Evolutionary conservation across 805 yeast genomes (phyloP).

Genomic region (Grigorovia yakushimaensis): DNA sequence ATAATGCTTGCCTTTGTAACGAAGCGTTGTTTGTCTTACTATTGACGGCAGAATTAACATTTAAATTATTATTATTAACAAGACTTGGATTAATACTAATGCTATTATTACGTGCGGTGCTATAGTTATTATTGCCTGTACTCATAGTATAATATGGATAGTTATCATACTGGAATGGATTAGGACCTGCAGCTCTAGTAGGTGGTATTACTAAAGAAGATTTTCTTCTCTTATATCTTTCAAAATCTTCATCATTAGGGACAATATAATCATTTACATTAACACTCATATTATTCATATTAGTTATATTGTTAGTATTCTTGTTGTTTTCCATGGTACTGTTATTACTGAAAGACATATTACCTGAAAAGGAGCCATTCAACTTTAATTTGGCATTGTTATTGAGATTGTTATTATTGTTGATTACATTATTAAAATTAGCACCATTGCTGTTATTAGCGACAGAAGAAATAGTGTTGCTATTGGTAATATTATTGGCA

Average conservation of each 20-base stretch:
- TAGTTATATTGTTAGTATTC: no score
- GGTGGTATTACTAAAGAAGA: conserved; percentile 34
- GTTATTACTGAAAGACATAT: no score
- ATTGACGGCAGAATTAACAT: conserved; percentile 4
- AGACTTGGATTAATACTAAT: not conserved
- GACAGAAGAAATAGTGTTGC: not conserved
- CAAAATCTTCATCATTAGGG: conserved; percentile 3
- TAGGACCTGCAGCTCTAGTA: conserved; percentile 36
- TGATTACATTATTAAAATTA: no score
- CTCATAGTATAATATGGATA: not conserved
- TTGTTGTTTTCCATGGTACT: no score
- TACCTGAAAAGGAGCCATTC: no score
- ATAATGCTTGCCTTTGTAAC: conserved; percentile 4
- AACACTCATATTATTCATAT: not conserved
- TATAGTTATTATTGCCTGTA: conserved; percentile 3
- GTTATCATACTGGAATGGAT: conserved; percentile 28
- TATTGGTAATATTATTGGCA: not conserved
- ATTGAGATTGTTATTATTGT: no score
- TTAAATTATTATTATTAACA: not conserved
- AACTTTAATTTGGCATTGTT: no score
- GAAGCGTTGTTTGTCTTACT: not conserved
- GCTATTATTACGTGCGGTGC: conserved; percentile 4
- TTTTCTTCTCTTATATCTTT: conserved; percentile 21
- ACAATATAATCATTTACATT: not conserved
- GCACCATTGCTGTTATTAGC: not conserved